phyloP scores from a whole-genome alignment of 2,329 filamentous ascomycete genomes.

The Plectosphaerella cucumerina region DNA sequence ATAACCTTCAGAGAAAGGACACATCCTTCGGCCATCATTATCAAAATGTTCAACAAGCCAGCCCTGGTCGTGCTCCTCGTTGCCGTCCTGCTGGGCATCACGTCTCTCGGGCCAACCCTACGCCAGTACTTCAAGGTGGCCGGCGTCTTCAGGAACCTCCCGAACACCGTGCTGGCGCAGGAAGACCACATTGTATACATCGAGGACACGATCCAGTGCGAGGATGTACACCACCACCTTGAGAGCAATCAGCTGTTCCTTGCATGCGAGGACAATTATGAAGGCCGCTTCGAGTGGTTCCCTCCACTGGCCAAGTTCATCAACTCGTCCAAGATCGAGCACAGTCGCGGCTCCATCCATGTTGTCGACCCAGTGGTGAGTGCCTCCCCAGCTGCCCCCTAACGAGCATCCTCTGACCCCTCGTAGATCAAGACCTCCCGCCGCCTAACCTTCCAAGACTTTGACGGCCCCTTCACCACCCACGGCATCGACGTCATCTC shows the following conservation, averaged over 20 bases:
- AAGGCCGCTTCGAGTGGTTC: conserved; percentile 45
- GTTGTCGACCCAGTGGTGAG: conserved; percentile 50
- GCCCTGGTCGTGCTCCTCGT: no score
- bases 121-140: background rate
- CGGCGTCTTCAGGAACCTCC: background rate
- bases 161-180: background rate
- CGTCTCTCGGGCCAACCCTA: no score
- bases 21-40: no score
- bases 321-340: conserved; percentile 27
- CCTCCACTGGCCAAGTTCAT: conserved; percentile 39
- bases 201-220: conserved; percentile 13
- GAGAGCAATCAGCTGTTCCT: conserved; percentile 23
- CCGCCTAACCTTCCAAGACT: conserved; percentile 44
- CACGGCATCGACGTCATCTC: conserved; percentile 59
- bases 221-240: conserved; percentile 27
- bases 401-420: background rate
- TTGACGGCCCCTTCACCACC: conserved; percentile 48
- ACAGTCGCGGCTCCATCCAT: conserved; percentile 40
- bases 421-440: background rate
- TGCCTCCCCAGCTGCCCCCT: conserved; percentile 8
- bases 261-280: conserved; percentile 28
- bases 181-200: background rate
- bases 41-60: no score
- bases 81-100: no score
- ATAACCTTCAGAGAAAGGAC: no score